A percentile compares a stretch with the other conserved stretches of the same genome.
These are phyloP conservation scores for Cyberlindnera euphorbiae DNA, from an alignment of 805 yeast genomes.

Conservation along the genomic window DNA sequence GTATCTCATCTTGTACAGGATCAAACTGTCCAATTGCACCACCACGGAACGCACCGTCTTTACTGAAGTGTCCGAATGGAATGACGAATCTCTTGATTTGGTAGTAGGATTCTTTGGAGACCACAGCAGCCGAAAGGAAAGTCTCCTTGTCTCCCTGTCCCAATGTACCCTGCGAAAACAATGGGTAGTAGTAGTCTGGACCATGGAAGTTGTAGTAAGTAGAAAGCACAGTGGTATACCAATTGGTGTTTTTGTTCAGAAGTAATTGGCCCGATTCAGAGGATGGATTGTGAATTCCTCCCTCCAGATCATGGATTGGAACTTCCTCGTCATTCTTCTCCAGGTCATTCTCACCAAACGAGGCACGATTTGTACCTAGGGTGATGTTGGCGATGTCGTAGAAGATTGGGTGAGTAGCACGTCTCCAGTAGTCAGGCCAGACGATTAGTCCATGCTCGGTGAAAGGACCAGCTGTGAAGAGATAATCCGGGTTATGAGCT, in stretches of 20 bases:
- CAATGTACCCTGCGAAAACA: slow-evolving; percentile 64
- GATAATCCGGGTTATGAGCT: slow-evolving; percentile 48
- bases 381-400: slow-evolving; percentile 59
- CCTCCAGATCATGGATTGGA: slow-evolving; percentile 51
- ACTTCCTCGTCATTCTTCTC: slow-evolving; percentile 20
- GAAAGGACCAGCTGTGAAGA: slow-evolving; percentile 54
- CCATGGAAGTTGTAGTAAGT: slow-evolving; percentile 64
- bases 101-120: slow-evolving; percentile 38
- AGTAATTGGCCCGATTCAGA: slow-evolving; percentile 66
- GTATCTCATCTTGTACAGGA: slow-evolving; percentile 49
- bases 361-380: slow-evolving; percentile 32
- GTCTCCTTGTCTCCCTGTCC: slow-evolving; percentile 81
- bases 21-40: slow-evolving; percentile 72
- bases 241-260: slow-evolving; percentile 52
- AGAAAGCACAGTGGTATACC: slow-evolving; percentile 52
- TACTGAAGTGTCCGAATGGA: slow-evolving; percentile 36
- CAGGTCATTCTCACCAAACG: slow-evolving; percentile 7
- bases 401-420: slow-evolving; percentile 66
- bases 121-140: slow-evolving; percentile 59
- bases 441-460: slow-evolving; percentile 41
- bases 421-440: slow-evolving; percentile 87
- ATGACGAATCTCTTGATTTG: slow-evolving; percentile 39
- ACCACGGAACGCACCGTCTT: slow-evolving; percentile 41
- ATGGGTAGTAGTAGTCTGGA: slow-evolving; percentile 59
- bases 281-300: slow-evolving; percentile 59